Base-by-base conservation (phyloP, 2,329 filamentous ascomycete species). In the Colletotrichum viniferum region DNA sequence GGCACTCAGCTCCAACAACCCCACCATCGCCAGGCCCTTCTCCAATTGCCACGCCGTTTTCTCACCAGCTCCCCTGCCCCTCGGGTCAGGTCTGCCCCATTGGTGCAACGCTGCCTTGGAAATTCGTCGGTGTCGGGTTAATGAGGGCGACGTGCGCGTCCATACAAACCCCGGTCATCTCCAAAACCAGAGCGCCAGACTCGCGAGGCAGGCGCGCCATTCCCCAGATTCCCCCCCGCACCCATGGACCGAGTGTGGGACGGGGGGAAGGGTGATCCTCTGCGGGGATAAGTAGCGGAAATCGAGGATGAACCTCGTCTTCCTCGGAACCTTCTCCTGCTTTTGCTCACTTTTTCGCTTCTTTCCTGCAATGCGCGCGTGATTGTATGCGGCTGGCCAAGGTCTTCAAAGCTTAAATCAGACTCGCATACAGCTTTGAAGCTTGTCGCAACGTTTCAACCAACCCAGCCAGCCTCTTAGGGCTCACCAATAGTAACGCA, bases 161-260 rank as follows among this genome's bases (percentile, higher is more conserved):
- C 34, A 62, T 1, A 26, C 66, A 21, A 52, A 64, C 43, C 56
- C 63, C 43, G 14, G 62, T 7, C 69, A 60, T 67, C 73, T 38
- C 21, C 18, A 70, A 26, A 6, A 13, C 16, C 64, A 34, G 10
- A 21, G n/a, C 13, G 28, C 52, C 36, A 56, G 12, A 16, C n/a
- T 62, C 67, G 34, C 28, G 32, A 61, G 24, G 8, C 36, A 18
- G 56, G 38, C 13, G 63, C 43, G 56, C 63, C 38, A 12, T 75
- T 75, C 73, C 69, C 73, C 73, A 38, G 73, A 73, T 69, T 75
- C 52, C 69, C 73, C 73, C 73, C 73, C 73, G 69, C 73, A 72
- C 73, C 26, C 32, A 60, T 64, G 56, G 30, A 52, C 64, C 13
- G 32, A 64, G 26, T 58, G 73, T 64, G 56, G 73, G 58, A 73